phyloP scores from a whole-genome alignment of 768 basidiomycete species.

The Serendipita vermifera region DNA sequence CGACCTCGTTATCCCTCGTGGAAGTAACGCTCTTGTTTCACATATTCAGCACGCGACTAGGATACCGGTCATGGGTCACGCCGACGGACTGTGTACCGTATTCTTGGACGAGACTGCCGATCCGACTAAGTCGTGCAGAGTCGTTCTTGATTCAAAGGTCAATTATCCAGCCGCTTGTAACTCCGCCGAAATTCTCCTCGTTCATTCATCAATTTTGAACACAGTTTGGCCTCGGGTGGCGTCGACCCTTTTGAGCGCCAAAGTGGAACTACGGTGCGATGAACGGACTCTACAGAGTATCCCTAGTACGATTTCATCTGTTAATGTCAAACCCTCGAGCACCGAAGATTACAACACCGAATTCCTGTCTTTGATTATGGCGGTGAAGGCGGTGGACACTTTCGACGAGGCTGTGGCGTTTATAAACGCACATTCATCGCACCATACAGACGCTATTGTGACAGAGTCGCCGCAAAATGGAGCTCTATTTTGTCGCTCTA shows the following conservation, averaged over 20 bases:
- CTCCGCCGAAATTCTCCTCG: conserved; percentile 73
- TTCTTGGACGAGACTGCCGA: conserved; percentile 80
- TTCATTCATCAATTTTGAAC: conserved; percentile 59
- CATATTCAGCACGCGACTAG: conserved; percentile 81
- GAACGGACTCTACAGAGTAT: conserved; percentile 35
- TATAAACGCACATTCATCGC: conserved; percentile 87
- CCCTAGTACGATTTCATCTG: conserved; percentile 21
- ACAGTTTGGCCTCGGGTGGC: conserved; percentile 79
- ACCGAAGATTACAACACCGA: conserved; percentile 71
- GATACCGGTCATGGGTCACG: conserved; percentile 98
- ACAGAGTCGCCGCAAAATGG: conserved; percentile 61
- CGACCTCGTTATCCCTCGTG: conserved; percentile 92
- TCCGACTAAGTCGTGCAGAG: conserved; percentile 60
- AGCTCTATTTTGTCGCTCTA: conserved; percentile 66
- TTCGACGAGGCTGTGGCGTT: conserved; percentile 64
- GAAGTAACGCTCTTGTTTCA: conserved; percentile 79
- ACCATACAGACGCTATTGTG: conserved; percentile 89
- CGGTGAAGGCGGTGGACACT: conserved; percentile 63
- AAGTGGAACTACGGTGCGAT: conserved; percentile 76
- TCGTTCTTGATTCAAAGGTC: conserved; percentile 86
- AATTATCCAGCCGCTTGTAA: conserved; percentile 97
- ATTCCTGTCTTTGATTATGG: conserved; percentile 73
- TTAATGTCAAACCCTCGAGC: conserved; percentile 34
- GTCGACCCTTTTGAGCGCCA: conserved; percentile 47
- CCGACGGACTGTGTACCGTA: conserved; percentile 86